Evolutionary conservation across 768 basidiomycete species (phyloP), one percentile per base, ranked within the genome.

Genomic region (Baorangia bicolor): DNA sequence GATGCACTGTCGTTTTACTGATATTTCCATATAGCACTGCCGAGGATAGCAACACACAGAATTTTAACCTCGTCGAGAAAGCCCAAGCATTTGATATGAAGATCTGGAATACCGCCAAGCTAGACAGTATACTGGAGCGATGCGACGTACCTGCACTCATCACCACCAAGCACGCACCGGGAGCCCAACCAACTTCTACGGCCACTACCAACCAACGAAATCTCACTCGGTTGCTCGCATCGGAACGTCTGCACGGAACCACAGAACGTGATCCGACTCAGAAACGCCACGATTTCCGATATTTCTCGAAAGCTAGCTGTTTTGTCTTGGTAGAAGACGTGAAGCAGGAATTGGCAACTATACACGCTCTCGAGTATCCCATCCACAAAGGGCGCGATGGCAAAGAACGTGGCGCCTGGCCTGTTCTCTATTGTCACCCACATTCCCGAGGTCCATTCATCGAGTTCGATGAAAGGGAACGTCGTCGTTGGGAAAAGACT

Each of bases 271-370:
- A 99, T 73, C 88, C 92, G 1, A 86, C 83, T 20, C 90, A 94
- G 58, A 91, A 84, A 58, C 85, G 94, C 47, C 87, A 89, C 59
- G 94, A 95, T 70, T 92, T 85, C 66, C 83, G 81, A 53, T 99
- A 98, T 70, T 98, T 98, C 71, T 73, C 82, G 18, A 83, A 85
- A 39, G 78, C 79, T 39, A 83, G 81, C 49, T 86, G 81, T 66
- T 98, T 93, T 68, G 80, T 98, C 42, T 80, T 98, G 41, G 82
- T 98, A n/a, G 95, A 98, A 69, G 96, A 98, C 65, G 81, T 93
- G 53, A 82, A 81, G 5, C 84, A 87, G 51, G 87, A 93, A 62
- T 77, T 94, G 38, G 87, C 93, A 14, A 92, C 97, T 2, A 82
- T 98, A 59, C 85, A 89, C 49, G 81, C 83, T 18, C 85, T 91